Conservation (phyloP, 345 rosid species). For the Isatis tinctoria region DNA sequence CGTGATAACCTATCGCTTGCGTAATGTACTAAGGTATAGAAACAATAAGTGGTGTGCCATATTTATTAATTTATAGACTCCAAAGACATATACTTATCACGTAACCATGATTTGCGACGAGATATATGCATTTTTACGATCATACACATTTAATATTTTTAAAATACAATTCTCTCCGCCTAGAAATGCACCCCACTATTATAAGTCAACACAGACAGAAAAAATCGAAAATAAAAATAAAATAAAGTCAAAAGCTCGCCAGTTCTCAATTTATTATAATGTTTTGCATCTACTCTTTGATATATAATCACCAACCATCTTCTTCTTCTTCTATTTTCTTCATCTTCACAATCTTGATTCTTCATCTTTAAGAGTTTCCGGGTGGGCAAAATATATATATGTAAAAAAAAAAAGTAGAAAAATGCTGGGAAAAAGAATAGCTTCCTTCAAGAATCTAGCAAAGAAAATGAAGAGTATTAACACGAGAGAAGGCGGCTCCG, state of each 20-base stretch:
- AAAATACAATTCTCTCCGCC: constrained; percentile 9
- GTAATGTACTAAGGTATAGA: neutral
- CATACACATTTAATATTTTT: neutral
- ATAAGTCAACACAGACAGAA: constrained; percentile 31
- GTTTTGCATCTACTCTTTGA: neutral
- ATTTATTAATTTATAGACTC: constrained; percentile 8
- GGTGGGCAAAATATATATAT: neutral
- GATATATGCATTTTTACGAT: neutral
- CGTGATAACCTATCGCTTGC: constrained; percentile 27
- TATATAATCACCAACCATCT: constrained; percentile 28
- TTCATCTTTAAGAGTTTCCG: neutral
- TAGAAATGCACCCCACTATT: constrained; percentile 35
- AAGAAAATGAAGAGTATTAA: constrained; percentile 59
- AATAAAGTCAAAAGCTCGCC: constrained; percentile 22
- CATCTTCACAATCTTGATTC: constrained; percentile 12
- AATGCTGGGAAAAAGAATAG: constrained; percentile 69
- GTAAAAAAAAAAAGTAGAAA: neutral
- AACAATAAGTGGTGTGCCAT: neutral
- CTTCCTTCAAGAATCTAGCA: constrained; percentile 72
- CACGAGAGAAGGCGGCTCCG: constrained; percentile 22
- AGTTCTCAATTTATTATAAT: neutral
- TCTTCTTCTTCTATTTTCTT: constrained; percentile 11
- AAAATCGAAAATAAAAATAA: neutral
- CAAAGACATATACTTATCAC: constrained; percentile 19
- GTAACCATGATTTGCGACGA: constrained; percentile 35